These are phyloP conservation scores for Fagus crenata DNA, from an alignment of 306 rosid genomes.

Conservation along the genomic window DNA sequence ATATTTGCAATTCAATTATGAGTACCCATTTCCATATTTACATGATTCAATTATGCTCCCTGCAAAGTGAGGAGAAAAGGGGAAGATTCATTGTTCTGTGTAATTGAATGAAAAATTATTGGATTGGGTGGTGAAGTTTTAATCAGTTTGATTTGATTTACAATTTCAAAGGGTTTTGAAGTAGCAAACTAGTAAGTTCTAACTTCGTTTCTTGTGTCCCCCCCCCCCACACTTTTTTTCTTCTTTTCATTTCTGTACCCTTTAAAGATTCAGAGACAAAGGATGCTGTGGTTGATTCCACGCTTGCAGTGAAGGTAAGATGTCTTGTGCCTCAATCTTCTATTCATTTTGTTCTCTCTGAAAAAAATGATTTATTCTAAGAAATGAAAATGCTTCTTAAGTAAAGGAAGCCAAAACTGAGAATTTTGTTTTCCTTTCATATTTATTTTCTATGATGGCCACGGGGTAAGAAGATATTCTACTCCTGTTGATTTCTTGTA, in stretches of 20 bases:
- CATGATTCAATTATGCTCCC: background rate
- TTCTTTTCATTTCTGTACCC: background rate
- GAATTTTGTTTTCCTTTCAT: background rate
- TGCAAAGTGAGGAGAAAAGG: background rate
- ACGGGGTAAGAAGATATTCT: background rate
- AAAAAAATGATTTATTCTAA: background rate
- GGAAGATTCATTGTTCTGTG: too few relatives aligned
- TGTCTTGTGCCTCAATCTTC: conserved; percentile 14
- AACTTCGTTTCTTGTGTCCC: background rate
- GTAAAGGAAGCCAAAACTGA: background rate
- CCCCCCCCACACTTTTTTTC: background rate
- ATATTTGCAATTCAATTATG: background rate
- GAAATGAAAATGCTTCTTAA: background rate
- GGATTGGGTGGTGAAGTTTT: background rate
- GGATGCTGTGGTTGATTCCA: conserved; percentile 41
- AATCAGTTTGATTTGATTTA: background rate
- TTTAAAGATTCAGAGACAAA: conserved; percentile 37
- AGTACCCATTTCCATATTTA: background rate
- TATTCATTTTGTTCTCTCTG: background rate
- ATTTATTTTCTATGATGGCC: background rate
- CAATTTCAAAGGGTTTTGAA: background rate
- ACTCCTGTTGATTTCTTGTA: conserved; percentile 1
- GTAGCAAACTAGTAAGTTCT: background rate
- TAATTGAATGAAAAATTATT: background rate
- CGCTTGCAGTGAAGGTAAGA: conserved; percentile 69